A percentile compares a stretch with the other conserved stretches of the same genome.
phyloP scores from a whole-genome alignment of 2,329 filamentous ascomycete species.

The Cercospora zeae-maydis region DNA sequence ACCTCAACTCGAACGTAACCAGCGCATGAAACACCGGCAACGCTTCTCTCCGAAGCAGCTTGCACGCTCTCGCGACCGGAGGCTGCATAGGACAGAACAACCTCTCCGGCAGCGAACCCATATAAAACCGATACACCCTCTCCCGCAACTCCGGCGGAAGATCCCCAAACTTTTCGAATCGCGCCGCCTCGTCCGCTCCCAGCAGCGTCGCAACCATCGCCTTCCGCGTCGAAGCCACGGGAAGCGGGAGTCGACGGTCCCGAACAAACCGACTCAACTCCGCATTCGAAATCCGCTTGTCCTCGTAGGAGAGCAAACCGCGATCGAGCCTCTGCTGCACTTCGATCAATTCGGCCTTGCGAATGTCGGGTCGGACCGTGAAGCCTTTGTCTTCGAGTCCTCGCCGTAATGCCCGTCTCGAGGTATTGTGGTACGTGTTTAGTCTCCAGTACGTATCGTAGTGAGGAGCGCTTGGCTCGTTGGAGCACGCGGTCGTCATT shows the following conservation, averaged over 20 bases:
- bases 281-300: background rate
- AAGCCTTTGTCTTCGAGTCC: background rate
- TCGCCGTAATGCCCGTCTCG: background rate
- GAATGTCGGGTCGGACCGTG: background rate
- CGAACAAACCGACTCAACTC: background rate
- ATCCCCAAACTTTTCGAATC: background rate
- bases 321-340: constrained; percentile 4
- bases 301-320: background rate
- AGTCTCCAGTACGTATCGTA: constrained; percentile 6
- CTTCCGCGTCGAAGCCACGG: background rate
- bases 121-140: constrained; percentile 3
- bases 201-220: background rate
- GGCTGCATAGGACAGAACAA: constrained; percentile 12
- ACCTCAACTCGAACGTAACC: background rate
- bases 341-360: background rate
- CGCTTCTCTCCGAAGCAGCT: constrained; percentile 5
- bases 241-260: background rate
- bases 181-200: background rate
- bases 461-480: background rate
- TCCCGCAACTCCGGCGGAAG: constrained; percentile 15
- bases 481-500: background rate
- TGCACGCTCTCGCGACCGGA: constrained; percentile 1
- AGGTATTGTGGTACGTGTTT: background rate
- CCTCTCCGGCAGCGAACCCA: background rate
- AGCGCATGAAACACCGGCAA: constrained; percentile 7